Evolutionary conservation across 2,329 filamentous ascomycete genomes (phyloP), one percentile per base, ranked within the genome.

Genomic region (Cercospora beticola): DNA sequence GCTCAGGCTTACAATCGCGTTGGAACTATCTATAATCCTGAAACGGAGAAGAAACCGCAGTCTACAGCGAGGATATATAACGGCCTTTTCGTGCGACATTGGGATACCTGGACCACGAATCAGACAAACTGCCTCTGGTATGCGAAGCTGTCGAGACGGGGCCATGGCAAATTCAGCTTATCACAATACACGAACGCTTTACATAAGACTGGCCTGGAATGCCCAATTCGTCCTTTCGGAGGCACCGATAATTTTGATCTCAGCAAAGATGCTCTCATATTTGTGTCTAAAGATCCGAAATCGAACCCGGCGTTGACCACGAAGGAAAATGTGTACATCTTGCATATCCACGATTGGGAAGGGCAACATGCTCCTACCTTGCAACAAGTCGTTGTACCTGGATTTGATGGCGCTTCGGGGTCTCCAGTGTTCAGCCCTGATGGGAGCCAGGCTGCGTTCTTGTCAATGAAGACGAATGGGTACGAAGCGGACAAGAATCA

Each of bases 401-500:
- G 76, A 78, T 91, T 76, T 81, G 84, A 83, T 69, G 91, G 91
- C 6, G 92, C 92, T 73, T 87, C 86, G 26, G 83, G 83, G 18
- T 82, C 82, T 2, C 93, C 93, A 0, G 85, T 86, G 0, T 97
- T 96, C 80, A 94, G 92, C 3, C 88, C 88, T 4, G 86, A 90
- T 74, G 92, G 92, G 9, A 86, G 84, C 40, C 86, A 86, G 68
- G 83, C 94, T 28, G 92, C 88, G 1, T 97, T 96, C 78, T 84
- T 92, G 31, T 88, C 91, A 70, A 97, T 96, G 93, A 86, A 87
- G 71, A 86, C 86, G 66, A 84, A 87, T 62, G 88, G 90, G 68
- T 97, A 97, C 77, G 93, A 97, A 79, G 87, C 90, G 16, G 93
- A 97, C 81, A 91, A 91, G 78, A 86, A 90, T 56, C 86, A 89